phyloP scores from a whole-genome alignment of 2,329 filamentous ascomycete species.

The Hymenotorrendiella dingleyae region DNA sequence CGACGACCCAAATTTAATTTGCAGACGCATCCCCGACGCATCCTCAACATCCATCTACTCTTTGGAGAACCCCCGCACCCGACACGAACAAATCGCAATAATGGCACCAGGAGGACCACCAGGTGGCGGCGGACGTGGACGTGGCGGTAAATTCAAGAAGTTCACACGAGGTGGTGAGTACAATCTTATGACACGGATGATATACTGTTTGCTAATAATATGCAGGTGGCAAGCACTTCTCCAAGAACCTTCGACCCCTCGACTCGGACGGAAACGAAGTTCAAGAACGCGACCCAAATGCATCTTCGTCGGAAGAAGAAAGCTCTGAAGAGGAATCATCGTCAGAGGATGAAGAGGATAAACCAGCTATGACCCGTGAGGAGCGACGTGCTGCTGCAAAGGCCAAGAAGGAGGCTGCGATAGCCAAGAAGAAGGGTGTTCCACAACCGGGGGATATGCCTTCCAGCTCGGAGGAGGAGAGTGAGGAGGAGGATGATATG shows the following conservation, averaged over 20 bases:
- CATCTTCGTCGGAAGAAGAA: slow-evolving; percentile 44
- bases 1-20: no score
- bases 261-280: slow-evolving; percentile 85
- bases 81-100: slow-evolving; percentile 14
- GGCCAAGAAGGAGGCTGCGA: slow-evolving; percentile 84
- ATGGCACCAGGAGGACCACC: slow-evolving; percentile 46
- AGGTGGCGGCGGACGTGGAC: slow-evolving; percentile 46
- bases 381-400: slow-evolving; percentile 83
- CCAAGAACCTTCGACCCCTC: slow-evolving; percentile 79
- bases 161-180: slow-evolving; percentile 78
- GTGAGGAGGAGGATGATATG: slow-evolving; percentile 54
- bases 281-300: slow-evolving; percentile 64
- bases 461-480: slow-evolving; percentile 58
- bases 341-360: slow-evolving; percentile 40
- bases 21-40: no score
- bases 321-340: slow-evolving; percentile 44
- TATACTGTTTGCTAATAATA: not conserved
- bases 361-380: slow-evolving; percentile 67
- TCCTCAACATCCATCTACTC: no score
- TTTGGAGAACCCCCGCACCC: no score
- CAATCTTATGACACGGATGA: not conserved
- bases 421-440: slow-evolving; percentile 64
- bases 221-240: slow-evolving; percentile 90
- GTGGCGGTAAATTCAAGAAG: slow-evolving; percentile 92
- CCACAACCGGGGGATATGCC: slow-evolving; percentile 84